Conservation (phyloP, 208 protist genomes). For the Wallacemonas collosoma region DNA sequence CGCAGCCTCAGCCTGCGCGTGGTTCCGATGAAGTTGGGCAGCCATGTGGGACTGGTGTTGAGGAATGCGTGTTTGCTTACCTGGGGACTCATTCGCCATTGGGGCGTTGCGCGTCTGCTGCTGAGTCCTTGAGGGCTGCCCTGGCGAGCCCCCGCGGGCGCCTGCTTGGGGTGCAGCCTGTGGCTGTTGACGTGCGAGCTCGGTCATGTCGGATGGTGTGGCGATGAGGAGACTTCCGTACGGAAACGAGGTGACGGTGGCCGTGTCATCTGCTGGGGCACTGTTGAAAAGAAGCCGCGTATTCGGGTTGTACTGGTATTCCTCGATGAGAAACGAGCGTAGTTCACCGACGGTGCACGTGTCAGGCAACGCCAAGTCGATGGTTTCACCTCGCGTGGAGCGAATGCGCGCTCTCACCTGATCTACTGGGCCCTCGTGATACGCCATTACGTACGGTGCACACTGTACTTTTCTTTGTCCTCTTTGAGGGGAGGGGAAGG, state of each 20-base stretch:
- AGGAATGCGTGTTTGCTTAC: constrained; percentile 16
- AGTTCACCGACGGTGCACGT: constrained; percentile 64
- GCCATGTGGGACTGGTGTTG: constrained; percentile 18
- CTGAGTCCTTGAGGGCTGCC: background rate
- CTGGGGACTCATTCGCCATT: constrained; percentile 10
- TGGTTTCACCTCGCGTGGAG: constrained; percentile 68
- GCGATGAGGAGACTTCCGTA: constrained; percentile 71
- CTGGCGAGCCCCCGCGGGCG: background rate
- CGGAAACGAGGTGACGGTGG: constrained; percentile 56
- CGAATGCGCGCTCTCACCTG: constrained; percentile 56
- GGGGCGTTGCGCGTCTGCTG: constrained; percentile 1
- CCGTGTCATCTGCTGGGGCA: constrained; percentile 22
- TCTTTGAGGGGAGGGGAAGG: no score
- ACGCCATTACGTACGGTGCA: constrained; percentile 32
- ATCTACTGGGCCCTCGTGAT: constrained; percentile 29
- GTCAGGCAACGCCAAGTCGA: constrained; percentile 58
- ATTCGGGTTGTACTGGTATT: constrained; percentile 65
- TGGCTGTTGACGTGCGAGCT: background rate
- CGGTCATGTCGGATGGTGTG: constrained; percentile 23
- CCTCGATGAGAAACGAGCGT: constrained; percentile 58
- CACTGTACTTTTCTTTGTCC: no score
- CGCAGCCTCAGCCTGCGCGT: background rate
- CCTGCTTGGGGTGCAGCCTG: background rate
- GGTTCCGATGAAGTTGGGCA: constrained; percentile 12
- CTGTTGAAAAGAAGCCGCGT: constrained; percentile 51